Evolutionary conservation across 2,329 filamentous ascomycete genomes (phyloP).

Genomic region (Botrytis sinoallii): DNA sequence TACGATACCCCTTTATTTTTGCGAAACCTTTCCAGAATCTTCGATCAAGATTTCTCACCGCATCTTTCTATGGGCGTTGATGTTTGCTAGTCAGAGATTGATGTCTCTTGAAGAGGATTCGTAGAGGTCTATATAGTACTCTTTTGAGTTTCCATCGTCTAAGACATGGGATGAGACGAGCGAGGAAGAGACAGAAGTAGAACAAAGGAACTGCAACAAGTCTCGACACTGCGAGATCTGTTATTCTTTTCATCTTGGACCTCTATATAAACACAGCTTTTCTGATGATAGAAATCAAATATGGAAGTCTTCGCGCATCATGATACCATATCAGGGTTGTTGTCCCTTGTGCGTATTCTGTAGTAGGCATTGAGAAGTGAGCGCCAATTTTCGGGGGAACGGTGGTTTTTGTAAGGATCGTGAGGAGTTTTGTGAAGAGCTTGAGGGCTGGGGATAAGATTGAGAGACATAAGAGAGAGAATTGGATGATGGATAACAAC

Average conservation of each 20-base stretch:
- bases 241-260: neutral
- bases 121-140: neutral
- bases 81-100: neutral
- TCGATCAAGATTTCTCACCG: neutral
- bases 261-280: neutral
- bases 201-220: too few species aligned
- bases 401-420: fast-evolving
- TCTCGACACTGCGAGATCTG: fast-evolving
- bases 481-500: fast-evolving
- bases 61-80: too few species aligned
- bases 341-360: neutral
- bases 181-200: too few species aligned
- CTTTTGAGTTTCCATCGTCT: fast-evolving
- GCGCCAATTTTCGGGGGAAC: fast-evolving
- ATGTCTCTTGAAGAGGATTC: neutral
- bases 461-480: neutral
- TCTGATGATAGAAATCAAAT: neutral
- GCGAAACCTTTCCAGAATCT: fast-evolving
- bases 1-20: too few species aligned
- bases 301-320: neutral
- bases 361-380: neutral
- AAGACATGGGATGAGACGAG: too few species aligned
- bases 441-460: too few species aligned
- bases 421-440: neutral
- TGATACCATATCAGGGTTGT: too few species aligned